A percentile compares a stretch with the other conserved stretches of the same genome.
These are phyloP conservation scores for Phytophthora boehmeriae DNA, from an alignment of 352 stramenopile species.

Conservation along the genomic window DNA sequence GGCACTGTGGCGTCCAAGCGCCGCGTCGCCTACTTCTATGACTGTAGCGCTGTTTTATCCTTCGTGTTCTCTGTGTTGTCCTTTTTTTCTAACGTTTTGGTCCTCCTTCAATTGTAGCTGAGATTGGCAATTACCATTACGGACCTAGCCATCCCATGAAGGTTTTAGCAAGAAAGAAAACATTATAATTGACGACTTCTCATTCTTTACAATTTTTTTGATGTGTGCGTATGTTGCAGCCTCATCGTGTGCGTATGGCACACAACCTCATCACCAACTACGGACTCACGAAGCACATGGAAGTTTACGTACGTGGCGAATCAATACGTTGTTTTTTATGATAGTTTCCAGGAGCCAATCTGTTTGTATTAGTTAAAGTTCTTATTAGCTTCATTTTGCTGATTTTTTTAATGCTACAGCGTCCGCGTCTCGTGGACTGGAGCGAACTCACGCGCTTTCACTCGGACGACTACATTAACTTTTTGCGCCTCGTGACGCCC, in stretches of 20 bases:
- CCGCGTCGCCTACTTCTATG: conserved; percentile 91
- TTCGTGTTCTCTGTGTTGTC: background rate
- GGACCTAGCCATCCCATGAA: conserved; percentile 94
- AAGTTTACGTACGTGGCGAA: conserved; percentile 92
- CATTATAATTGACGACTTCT: background rate
- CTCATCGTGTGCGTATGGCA: conserved; percentile 98
- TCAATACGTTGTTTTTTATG: too few species aligned
- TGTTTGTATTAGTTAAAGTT: too few species aligned
- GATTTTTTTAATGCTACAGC: conserved; percentile 44
- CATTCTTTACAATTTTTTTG: background rate
- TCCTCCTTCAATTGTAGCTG: conserved; percentile 59
- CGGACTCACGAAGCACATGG: conserved; percentile 99
- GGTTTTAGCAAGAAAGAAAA: conserved; percentile 28
- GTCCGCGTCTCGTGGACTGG: conserved; percentile 95
- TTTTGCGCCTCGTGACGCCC: conserved; percentile 97
- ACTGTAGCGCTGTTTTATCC: conserved; percentile 51
- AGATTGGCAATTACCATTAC: conserved; percentile 99
- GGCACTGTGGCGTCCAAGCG: conserved; percentile 58
- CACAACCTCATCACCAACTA: conserved; percentile 99
- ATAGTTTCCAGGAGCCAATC: too few species aligned
- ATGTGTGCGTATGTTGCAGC: conserved; percentile 46
- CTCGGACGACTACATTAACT: conserved; percentile 99
- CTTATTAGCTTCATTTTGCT: background rate
- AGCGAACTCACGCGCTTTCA: conserved; percentile 99
- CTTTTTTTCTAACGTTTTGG: conserved; percentile 1